Conservation (phyloP, 192 early-diverging fungal genomes). For the Umbelopsis sp. region DNA sequence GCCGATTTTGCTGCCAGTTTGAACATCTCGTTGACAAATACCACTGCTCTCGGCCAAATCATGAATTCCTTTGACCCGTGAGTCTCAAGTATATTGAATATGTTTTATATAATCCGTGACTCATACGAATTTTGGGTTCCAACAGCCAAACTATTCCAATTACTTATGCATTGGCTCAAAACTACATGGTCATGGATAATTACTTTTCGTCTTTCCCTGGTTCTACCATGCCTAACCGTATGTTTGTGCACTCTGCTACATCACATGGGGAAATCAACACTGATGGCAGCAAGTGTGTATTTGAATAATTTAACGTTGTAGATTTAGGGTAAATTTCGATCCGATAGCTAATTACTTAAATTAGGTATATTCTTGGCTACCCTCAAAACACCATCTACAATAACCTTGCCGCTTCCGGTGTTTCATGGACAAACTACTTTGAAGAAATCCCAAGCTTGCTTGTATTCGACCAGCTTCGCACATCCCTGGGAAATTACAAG, state of each 20-base stretch:
- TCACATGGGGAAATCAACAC: constrained; percentile 28
- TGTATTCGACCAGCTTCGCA: constrained; percentile 18
- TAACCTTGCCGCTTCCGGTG: constrained; percentile 20
- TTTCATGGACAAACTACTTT: constrained; percentile 27
- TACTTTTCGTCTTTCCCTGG: constrained; percentile 29
- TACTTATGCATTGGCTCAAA: constrained; percentile 27
- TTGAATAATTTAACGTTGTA: not conserved
- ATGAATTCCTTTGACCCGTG: constrained; percentile 31
- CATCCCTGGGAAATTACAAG: constrained; percentile 5
- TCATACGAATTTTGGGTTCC: not conserved
- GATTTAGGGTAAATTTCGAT: not conserved
- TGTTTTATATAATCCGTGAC: not conserved
- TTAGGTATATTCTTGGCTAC: constrained; percentile 23
- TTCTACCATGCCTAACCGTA: constrained; percentile 31
- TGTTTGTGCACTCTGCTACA: constrained; percentile 28
- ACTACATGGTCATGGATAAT: constrained; percentile 25
- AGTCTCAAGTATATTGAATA: not conserved
- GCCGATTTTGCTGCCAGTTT: constrained; percentile 18
- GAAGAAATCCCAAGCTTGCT: constrained; percentile 27
- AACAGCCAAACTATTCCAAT: constrained; percentile 20
- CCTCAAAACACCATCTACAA: constrained; percentile 34
- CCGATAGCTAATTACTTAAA: not conserved
- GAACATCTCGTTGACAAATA: constrained; percentile 14
- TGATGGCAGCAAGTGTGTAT: constrained; percentile 11
- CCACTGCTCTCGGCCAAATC: constrained; percentile 20